phyloP scores from a whole-genome alignment of 179 eudicot genomes.

The Camellia oleifera region DNA sequence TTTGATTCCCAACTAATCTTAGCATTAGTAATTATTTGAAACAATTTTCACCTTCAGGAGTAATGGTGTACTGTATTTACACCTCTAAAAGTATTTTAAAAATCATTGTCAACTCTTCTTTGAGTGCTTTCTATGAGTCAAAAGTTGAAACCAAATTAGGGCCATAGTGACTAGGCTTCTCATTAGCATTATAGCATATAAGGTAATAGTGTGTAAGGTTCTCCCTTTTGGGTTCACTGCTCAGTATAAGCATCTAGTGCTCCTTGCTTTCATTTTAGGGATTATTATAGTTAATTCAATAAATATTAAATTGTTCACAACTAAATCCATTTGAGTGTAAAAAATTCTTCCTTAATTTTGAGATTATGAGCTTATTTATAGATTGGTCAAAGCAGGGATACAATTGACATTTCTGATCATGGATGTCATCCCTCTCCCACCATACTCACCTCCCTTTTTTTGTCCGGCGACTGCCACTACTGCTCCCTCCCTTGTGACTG shows the following conservation, averaged over 20 bases:
- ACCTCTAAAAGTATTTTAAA: neutral
- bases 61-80: neutral
- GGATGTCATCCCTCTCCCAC: no score
- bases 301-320: no score
- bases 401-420: no score
- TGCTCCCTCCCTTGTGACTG: no score
- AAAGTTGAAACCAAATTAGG: neutral
- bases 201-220: neutral
- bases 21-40: neutral
- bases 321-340: no score
- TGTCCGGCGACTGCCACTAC: no score
- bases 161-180: neutral
- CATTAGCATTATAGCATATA: neutral
- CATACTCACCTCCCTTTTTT: no score
- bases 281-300: no score
- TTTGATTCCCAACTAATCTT: slow-evolving; percentile 1
- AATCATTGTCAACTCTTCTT: neutral
- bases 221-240: neutral
- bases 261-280: slow-evolving; percentile 1
- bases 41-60: neutral
- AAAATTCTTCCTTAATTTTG: no score
- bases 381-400: no score
- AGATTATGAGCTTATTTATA: no score
- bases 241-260: neutral
- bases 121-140: neutral